phyloP scores from a whole-genome alignment of 2,329 filamentous ascomycete genomes.

The Hypoxylon sp. region DNA sequence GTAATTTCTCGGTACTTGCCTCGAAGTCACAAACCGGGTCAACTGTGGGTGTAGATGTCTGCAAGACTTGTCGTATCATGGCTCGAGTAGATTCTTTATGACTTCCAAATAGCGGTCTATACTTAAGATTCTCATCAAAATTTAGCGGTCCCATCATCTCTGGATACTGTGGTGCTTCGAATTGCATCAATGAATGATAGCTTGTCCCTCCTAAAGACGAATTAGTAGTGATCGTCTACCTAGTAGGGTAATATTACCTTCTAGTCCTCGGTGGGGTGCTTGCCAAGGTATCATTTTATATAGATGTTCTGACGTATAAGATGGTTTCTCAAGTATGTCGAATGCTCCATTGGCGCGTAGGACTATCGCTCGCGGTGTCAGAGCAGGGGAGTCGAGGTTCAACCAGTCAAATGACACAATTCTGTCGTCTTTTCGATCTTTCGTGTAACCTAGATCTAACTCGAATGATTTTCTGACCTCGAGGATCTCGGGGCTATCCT shows the following conservation, averaged over 20 bases:
- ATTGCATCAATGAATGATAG: slow-evolving; percentile 71
- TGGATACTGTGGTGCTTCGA: slow-evolving; percentile 68
- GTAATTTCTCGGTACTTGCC: slow-evolving; percentile 56
- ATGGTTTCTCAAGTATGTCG: slow-evolving; percentile 74
- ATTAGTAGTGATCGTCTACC: slow-evolving; percentile 48
- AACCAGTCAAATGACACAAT: slow-evolving; percentile 80
- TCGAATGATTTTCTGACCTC: slow-evolving; percentile 73
- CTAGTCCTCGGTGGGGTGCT: slow-evolving; percentile 69
- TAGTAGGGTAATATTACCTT: slow-evolving; percentile 59
- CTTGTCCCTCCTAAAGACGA: slow-evolving; percentile 61
- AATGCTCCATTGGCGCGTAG: slow-evolving; percentile 73
- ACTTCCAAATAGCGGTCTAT: slow-evolving; percentile 71
- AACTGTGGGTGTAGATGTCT: slow-evolving; percentile 55
- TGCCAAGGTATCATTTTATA: slow-evolving; percentile 75
- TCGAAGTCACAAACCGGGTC: slow-evolving; percentile 58
- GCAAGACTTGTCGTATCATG: slow-evolving; percentile 61
- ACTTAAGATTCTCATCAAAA: slow-evolving; percentile 67
- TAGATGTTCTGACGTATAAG: slow-evolving; percentile 70
- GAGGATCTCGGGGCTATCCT: slow-evolving; percentile 71
- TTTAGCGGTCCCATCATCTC: slow-evolving; percentile 70
- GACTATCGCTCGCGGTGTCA: slow-evolving; percentile 72
- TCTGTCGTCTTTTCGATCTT: slow-evolving; percentile 69
- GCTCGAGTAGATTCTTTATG: slow-evolving; percentile 62
- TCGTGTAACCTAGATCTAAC: slow-evolving; percentile 72
- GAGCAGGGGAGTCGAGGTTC: slow-evolving; percentile 68